Evolutionary conservation across 2,329 filamentous ascomycete genomes (phyloP), one percentile per base, ranked within the genome.

Genomic region (Bertia moriformis): DNA sequence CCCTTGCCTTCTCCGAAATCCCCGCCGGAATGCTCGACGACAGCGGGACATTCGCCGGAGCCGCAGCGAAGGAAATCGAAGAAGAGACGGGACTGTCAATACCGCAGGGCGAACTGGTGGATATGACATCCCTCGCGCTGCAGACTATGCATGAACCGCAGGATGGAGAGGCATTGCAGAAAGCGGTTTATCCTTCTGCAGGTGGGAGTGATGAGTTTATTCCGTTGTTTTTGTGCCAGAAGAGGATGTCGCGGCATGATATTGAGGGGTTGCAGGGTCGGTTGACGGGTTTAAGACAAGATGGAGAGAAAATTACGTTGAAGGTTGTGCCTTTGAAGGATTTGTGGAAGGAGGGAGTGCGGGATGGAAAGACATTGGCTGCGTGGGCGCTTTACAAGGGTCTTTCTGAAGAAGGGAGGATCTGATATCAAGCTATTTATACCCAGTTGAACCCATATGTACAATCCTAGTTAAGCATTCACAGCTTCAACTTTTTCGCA

Each of bases 21-120:
- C 72, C 72, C 2, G 72, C 72, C 1, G 72, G 72, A 14, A 75
- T 77, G 70, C 56, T 77, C 1, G 72, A 77, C 45, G 67, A 68
- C 43, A 57, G 54, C 27, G 65, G 66, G 7, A 63, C 62, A 0
- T 71, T 76, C 43, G 56, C 61, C 1, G 70, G 71, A 4, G 65
- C 59, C 7, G 72, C 72, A 0, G 70, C 69, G 2, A 63, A 66
- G 38, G 71, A 77, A 44, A 70, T 77, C 24, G 46, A 63, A 19
- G 70, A 76, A 49, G 72, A 77, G 49, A 71, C 68, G 0, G 65
- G 66, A 0, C 51, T 77, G n/a, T 53, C 54, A 12, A 65, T 76
- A 38, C 51, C 59, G 3, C 56, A 63, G 32, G 49, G 54, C 4
- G 66, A 75, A 20, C 53, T 76, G 2, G 49, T 71, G 30, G 64